These are phyloP conservation scores for Geotrichum citri-aurantii DNA, from an alignment of 1,139 yeast species.

Conservation along the genomic window DNA sequence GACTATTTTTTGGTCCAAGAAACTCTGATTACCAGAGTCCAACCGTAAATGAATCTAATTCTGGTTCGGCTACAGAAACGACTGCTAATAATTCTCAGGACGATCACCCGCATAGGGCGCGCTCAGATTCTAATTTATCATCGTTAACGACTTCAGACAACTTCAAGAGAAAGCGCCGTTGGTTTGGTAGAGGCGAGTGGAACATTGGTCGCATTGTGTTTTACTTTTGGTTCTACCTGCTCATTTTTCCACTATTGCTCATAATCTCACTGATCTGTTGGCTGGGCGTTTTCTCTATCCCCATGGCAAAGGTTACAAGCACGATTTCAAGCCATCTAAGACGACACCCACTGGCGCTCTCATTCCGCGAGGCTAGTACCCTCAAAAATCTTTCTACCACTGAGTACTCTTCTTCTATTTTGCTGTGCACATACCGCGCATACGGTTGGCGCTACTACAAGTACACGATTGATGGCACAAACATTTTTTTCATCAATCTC, in stretches of 20 bases:
- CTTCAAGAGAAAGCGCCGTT: conserved; percentile 36
- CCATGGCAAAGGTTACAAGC: conserved; percentile 75
- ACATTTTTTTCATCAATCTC: conserved; percentile 82
- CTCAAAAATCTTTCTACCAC: conserved; percentile 27
- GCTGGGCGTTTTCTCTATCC: conserved; percentile 83
- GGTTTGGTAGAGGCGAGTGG: conserved; percentile 95
- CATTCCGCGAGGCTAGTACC: conserved; percentile 55
- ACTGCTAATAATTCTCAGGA: neutral
- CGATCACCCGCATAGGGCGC: conserved; percentile 1
- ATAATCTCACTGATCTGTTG: conserved; percentile 60
- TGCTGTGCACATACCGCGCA: conserved; percentile 83
- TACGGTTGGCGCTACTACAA: conserved; percentile 90
- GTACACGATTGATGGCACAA: conserved; percentile 94
- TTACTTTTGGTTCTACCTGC: conserved; percentile 60
- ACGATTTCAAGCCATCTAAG: conserved; percentile 73
- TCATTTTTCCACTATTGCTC: conserved; percentile 63
- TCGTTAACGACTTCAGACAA: neutral
- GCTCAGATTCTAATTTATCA: conserved; percentile 5
- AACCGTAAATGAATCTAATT: neutral
- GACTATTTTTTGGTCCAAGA: conserved; percentile 60
- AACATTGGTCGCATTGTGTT: conserved; percentile 77
- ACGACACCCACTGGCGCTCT: conserved; percentile 83
- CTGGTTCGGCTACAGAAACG: conserved; percentile 2
- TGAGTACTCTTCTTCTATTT: conserved; percentile 39
- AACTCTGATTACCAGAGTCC: neutral